A percentile compares a stretch with the other conserved stretches of the same genome.
Conservation (phyloP, 345 rosid species). For the Dipteronia dyeriana region DNA sequence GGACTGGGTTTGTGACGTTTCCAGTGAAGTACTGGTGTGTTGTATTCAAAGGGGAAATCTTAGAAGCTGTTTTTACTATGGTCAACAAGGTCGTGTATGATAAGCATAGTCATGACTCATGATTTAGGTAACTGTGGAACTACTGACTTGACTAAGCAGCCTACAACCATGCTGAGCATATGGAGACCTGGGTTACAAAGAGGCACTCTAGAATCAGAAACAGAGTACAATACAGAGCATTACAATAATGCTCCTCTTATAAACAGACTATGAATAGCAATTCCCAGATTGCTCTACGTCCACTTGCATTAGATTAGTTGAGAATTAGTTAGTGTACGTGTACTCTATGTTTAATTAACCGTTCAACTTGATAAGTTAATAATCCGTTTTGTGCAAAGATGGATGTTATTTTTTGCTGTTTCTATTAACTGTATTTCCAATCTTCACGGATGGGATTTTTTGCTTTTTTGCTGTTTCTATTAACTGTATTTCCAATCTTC, state of each 20-base stretch:
- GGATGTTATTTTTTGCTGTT: not conserved
- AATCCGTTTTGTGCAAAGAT: not conserved
- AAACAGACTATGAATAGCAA: too few species aligned
- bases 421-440: not conserved
- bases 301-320: too few species aligned
- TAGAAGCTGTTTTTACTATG: constrained; percentile 91
- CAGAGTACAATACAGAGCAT: too few species aligned
- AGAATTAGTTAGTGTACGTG: not conserved
- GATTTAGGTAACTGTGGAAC: too few species aligned
- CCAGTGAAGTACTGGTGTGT: constrained; percentile 86
- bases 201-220: too few species aligned
- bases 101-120: too few species aligned
- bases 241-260: too few species aligned
- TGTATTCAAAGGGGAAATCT: constrained; percentile 82
- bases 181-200: too few species aligned
- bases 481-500: not conserved
- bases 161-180: too few species aligned
- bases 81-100: constrained; percentile 98
- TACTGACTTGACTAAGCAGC: too few species aligned
- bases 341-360: not conserved
- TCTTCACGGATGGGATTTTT: constrained; percentile 85
- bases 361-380: not conserved
- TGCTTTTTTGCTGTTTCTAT: constrained; percentile 30
- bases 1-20: constrained; percentile 84
- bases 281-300: too few species aligned